Evolutionary conservation across 2,329 filamentous ascomycete genomes (phyloP), one percentile per base, ranked within the genome.

Genomic region (Keithomyces neogunnii): DNA sequence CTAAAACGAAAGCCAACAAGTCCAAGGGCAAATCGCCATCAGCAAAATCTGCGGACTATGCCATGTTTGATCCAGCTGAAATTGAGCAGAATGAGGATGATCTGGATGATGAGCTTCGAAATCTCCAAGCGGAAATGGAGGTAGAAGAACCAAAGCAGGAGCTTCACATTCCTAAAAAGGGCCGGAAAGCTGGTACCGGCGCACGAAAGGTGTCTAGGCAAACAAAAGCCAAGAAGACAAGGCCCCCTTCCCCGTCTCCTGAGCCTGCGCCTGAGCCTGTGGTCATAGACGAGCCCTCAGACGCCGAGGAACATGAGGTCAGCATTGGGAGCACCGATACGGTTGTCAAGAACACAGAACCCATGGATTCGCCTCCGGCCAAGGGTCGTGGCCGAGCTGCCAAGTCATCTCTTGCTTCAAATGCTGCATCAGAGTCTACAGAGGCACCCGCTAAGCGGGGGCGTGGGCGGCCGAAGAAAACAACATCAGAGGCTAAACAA

Each of bases 131-230:
- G 19, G 74, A 80, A 51, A 76, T 78, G 71, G 66, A 71, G 29
- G 57, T 66, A 4, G 65, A 73, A 19, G 62, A 63, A 45, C 55
- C 56, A 46, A 53, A 62, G 7, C 70, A 75, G 40, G 59, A 67
- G n/a, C 57, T 77, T 0, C 64, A 69, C 4, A 67, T 76, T 9
- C 71, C 76, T 3, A 81, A 81, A 64, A 81, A 78, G 61, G 76
- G 74, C 30, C 74, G 75, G 47, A 81, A 81, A 57, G 62, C 73
- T 3, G 73, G 65, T 8, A 67, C 70, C 3, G 73, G 66, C n/a
- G 66, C 70, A 3, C 72, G 73, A 44, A 82, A 81, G 56, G 70
- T 57, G 0, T 77, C 78, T 0, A 80, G 79, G 61, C 74, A 77
- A 55, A 70, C 71, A 8, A 76, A 75, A 48, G 54, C 66, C 5